Base-by-base conservation (phyloP, 225 moss, liverwort and hornwort species). In the Takakia lepidozioides region DNA sequence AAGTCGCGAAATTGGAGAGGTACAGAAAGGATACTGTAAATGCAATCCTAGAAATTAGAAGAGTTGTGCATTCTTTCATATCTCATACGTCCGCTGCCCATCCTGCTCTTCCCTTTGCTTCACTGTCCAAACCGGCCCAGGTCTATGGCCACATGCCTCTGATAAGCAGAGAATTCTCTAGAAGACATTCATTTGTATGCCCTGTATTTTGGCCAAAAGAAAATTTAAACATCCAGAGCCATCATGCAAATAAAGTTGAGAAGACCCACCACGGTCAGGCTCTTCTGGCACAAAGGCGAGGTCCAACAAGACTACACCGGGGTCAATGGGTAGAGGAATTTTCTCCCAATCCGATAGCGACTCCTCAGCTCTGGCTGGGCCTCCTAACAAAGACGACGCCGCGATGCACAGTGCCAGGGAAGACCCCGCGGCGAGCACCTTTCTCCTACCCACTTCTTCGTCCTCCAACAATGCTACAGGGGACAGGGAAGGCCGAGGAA, bases 231-330 rank as follows among this genome's bases (percentile, higher is more conserved):
- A 2, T 43, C 20, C 19, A 43, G 43, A 43, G 21, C 4, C 3
- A 1, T 8, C 4, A 21, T 3, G 7, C 26, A 25, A 45, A 5
- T 2, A n/a, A n/a, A 11, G 25, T 3, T 5, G 24, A 11, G 5
- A 35, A 8, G 22, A 47, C 23, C 15, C 28, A 83, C 83, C 84
- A 41, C 77, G 82, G 24, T 95, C 82, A 14, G 89, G 86, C 18
- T 95, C 76, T 13, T 95, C 89, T 2, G 93, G 93, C 6, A 95
- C 84, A 32, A 95, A 95, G 1, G 89, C 86, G 44, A 95, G 68
- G 60, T 95, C 93, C 25, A 85, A 80, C n/a, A 95, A 54, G 19
- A 95, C 93, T 3, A 95, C 89, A 19, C 89, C 85, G 0, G 58
- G 1, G 36, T 82, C 40, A 2, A 95, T 83, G 10, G 93, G 93